Conservation (phyloP, 192 early-diverging fungal species). For the Gamsiella multidivaricata region DNA sequence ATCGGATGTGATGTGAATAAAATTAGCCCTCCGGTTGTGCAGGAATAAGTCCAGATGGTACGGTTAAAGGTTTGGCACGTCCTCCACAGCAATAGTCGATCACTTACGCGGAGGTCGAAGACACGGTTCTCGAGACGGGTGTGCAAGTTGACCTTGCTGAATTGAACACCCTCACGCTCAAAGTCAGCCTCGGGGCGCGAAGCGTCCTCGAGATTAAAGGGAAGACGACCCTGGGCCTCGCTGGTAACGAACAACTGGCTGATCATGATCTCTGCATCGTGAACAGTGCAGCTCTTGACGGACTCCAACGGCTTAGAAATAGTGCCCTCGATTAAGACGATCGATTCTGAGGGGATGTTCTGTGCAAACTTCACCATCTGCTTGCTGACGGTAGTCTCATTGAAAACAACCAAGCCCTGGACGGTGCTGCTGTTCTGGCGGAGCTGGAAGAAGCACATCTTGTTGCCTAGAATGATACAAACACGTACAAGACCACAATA, state of each 20-base stretch:
- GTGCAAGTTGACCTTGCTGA: slow-evolving; percentile 84
- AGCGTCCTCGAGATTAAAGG: slow-evolving; percentile 94
- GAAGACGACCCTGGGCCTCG: slow-evolving; percentile 79
- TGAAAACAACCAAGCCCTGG: slow-evolving; percentile 83
- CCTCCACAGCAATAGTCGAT: neutral
- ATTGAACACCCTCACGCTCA: slow-evolving; percentile 71
- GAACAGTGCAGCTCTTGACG: slow-evolving; percentile 93
- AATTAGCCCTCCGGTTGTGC: too few species aligned
- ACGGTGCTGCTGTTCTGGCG: slow-evolving; percentile 90
- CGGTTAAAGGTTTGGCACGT: too few species aligned
- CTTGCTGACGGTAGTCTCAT: slow-evolving; percentile 86
- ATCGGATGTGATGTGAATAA: too few species aligned
- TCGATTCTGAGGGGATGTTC: slow-evolving; percentile 79
- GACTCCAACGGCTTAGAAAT: slow-evolving; percentile 83
- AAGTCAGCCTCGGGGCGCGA: slow-evolving; percentile 84
- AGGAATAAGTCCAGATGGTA: neutral
- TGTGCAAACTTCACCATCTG: slow-evolving; percentile 93
- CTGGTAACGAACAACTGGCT: slow-evolving; percentile 73
- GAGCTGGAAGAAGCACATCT: slow-evolving; percentile 92
- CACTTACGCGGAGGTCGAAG: slow-evolving; percentile 86
- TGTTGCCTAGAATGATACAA: slow-evolving; percentile 62
- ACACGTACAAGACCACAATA: neutral
- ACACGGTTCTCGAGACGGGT: slow-evolving; percentile 96
- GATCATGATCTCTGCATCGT: slow-evolving; percentile 91
- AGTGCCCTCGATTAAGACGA: slow-evolving; percentile 87